A percentile compares a stretch with the other conserved stretches of the same genome.
Evolutionary conservation across 1,284 basidiomycete species (phyloP).

Genomic region (Clitocybe nebularis): DNA sequence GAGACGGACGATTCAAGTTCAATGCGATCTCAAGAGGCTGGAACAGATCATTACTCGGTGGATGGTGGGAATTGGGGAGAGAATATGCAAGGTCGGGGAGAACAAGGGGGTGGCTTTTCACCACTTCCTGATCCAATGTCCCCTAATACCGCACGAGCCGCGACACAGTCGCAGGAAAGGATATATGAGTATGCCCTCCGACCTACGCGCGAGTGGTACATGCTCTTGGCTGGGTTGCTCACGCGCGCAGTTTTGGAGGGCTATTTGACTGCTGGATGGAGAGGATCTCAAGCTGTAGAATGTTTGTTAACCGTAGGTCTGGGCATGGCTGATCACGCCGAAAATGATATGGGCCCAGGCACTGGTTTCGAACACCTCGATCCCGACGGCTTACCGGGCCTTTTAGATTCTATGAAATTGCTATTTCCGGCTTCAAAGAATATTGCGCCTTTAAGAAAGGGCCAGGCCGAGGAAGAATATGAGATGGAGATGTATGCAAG

Average conservation of each 20-base stretch:
- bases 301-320: slow-evolving; percentile 71
- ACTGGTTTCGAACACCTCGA: slow-evolving; percentile 58
- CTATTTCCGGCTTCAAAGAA: slow-evolving; percentile 61
- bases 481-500: slow-evolving; percentile 61
- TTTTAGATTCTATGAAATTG: slow-evolving; percentile 61
- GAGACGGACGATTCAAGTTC: slow-evolving; percentile 31
- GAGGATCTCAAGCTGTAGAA: slow-evolving; percentile 64
- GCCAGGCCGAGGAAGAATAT: slow-evolving; percentile 60
- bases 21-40: slow-evolving; percentile 11
- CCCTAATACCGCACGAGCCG: slow-evolving; percentile 9
- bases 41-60: slow-evolving; percentile 7
- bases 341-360: slow-evolving; percentile 24
- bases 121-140: slow-evolving; percentile 15
- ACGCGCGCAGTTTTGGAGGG: slow-evolving; percentile 80
- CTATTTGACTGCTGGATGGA: slow-evolving; percentile 77
- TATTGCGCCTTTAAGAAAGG: slow-evolving; percentile 23
- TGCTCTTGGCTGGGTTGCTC: slow-evolving; percentile 67
- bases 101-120: slow-evolving; percentile 10
- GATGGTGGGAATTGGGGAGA: slow-evolving; percentile 15
- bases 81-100: slow-evolving; percentile 6
- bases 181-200: slow-evolving; percentile 48
- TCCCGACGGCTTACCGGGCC: slow-evolving; percentile 70
- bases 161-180: slow-evolving; percentile 21
- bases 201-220: slow-evolving; percentile 77
- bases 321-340: slow-evolving; percentile 34